These are phyloP conservation scores for Prunus mongolica DNA, from an alignment of 306 rosid species.

Conservation along the genomic window DNA sequence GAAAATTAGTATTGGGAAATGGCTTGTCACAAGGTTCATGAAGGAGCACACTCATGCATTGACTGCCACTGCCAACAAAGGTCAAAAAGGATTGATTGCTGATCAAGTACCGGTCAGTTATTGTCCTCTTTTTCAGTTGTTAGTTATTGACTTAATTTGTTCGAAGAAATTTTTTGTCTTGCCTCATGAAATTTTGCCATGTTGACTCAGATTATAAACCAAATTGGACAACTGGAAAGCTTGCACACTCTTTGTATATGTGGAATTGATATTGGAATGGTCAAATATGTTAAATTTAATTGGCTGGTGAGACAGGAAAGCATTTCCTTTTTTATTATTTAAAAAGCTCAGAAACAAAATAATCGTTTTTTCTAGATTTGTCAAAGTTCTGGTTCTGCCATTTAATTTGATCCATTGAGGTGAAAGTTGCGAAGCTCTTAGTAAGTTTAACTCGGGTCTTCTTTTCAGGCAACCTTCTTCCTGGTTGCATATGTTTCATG, in stretches of 20 bases:
- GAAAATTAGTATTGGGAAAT: conserved; percentile 24
- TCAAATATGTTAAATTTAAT: too few relatives aligned
- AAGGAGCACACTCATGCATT: conserved; percentile 38
- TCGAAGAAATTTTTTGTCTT: neutral
- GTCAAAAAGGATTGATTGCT: neutral
- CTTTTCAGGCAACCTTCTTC: too few relatives aligned
- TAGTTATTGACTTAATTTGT: neutral
- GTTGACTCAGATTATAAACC: neutral
- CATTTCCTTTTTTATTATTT: too few relatives aligned
- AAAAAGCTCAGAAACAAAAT: neutral
- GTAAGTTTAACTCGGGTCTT: too few relatives aligned
- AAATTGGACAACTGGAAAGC: too few relatives aligned
- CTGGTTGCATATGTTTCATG: too few relatives aligned
- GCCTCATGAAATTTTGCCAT: neutral
- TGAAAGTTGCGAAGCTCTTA: neutral
- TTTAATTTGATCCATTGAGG: neutral
- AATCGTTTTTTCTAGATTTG: too few relatives aligned
- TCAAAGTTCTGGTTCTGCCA: neutral
- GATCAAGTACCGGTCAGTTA: conserved; percentile 27
- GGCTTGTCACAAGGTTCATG: conserved; percentile 30
- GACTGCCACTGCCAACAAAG: conserved; percentile 4
- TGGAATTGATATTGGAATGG: too few relatives aligned
- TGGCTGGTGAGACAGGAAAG: too few relatives aligned
- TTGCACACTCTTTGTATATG: too few relatives aligned
- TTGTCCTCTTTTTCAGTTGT: neutral